Evolutionary conservation across 2,329 filamentous ascomycete genomes (phyloP), one percentile per base, ranked within the genome.

Genomic region (Periconia sp.): DNA sequence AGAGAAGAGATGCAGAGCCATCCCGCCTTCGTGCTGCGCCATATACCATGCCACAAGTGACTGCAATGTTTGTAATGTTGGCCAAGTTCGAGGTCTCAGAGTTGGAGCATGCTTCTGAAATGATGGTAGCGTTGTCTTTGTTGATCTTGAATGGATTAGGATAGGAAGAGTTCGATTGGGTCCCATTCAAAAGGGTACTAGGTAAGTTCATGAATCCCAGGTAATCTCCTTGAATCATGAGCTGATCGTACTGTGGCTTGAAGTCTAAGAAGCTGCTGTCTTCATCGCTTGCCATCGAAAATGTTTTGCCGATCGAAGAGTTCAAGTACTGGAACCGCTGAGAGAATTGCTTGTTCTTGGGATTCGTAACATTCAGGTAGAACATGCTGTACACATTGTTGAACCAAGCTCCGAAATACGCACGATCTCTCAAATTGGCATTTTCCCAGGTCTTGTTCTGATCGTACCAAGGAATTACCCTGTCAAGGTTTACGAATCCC

Each of bases 401-500:
- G 10, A 73, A 48, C 66, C 63, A 76, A 0, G 74, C 76, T 0
- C 69, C 73, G 48, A 71, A 69, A 41, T 74, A 75, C 0, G 76
- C 76, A 11, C 76, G 56, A 1, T 46, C 59, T 4, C 47, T 42
- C 0, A 78, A 56, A 18, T 75, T 66, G 0, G 71, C 66, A 31
- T 73, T 62, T 3, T 46, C 46, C 41, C 72, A 70, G 2, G 67
- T 47, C 26, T 73, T 59, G 0, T 57, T 48, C 11, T 57, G 40
- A 28, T 72, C 59, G 23, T 32, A 33, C 4, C 41, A 25, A 21
- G 25, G 19, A 37, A n/a, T 16, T 16, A 61, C 60, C 0, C 41
- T 53, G 44, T 66, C 66, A 3, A 78, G 35, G 16, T 73, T 61
- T 3, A 59, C 56, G 41, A 78, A 77, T 0, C 75, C 76, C 1